Evolutionary conservation across 768 basidiomycete genomes (phyloP), one percentile per base, ranked within the genome.

Genomic region (Hirschioporus abietinus): DNA sequence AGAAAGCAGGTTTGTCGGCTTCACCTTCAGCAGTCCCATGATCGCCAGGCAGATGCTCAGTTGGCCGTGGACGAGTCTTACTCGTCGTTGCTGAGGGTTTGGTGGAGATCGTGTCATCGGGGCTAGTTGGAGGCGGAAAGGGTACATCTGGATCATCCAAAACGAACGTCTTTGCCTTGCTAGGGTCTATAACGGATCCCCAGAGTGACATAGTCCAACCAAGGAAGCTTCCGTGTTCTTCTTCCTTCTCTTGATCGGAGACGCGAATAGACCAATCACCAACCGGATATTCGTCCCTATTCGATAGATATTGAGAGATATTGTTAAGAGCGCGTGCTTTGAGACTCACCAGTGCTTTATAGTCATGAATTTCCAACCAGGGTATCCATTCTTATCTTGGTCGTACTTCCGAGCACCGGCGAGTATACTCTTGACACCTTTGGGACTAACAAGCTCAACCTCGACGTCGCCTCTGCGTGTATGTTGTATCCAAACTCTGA

Each of bases 281-380:
- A 30, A 93, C 75, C 0, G 95, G 92, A 76, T 92, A 82, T 78
- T 99, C 97, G 52, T 92, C 95, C 96, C 96, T 98, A 24, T 57
- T 0, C 30, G 67, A n/a, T 78, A 52, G 77, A 66, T 68, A 64
- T 36, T 42, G 42, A 65, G 57, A 27, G 63, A 23, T 6, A 26
- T 7, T 17, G 36, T 67, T n/a, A 60, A 23, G 62, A 52, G 66
- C 12, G 25, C 70, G 36, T 66, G 52, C 35, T 20, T 17, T 24
- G 35, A 8, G 12, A 8, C 87, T 75, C 66, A 96, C 96, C 97
- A 99, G 73, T 99, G 97, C 77, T 99, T 99, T 66, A 99, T 86
- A 35, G 88, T 87, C 95, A 98, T 99, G 75, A 99, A 99, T n/a
- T 84, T 89, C 97, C 97, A 99, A 0, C 93, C 96, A n/a, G 86